A percentile compares a stretch with the other conserved stretches of the same genome.
Evolutionary conservation across 495 filamentous ascomycete species (phyloP).

Genomic region (Penicillium diatomitis): DNA sequence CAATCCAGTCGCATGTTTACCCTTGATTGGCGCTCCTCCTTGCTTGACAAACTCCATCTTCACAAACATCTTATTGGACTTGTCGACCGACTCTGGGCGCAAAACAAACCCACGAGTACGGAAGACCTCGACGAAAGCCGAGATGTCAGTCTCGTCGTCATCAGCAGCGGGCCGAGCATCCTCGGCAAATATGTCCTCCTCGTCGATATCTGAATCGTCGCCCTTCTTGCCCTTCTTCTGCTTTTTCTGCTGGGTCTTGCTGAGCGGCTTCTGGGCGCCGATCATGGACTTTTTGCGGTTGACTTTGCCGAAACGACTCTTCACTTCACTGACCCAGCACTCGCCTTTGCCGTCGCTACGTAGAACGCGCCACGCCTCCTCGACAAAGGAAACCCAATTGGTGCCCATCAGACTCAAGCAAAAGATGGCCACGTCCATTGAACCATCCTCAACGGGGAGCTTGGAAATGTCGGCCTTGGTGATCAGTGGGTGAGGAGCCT

Average conservation of each 20-base stretch:
- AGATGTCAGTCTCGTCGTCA: slow-evolving; percentile 67
- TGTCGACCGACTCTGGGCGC: slow-evolving; percentile 54
- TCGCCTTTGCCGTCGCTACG: slow-evolving; percentile 75
- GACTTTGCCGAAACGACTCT: slow-evolving; percentile 71
- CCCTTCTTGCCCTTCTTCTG: slow-evolving; percentile 29
- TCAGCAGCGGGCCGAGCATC: slow-evolving; percentile 30
- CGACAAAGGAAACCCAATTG: slow-evolving; percentile 92
- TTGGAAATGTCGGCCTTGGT: slow-evolving; percentile 82
- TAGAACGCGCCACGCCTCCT: slow-evolving; percentile 86
- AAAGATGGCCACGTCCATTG: slow-evolving; percentile 80
- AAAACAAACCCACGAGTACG: slow-evolving; percentile 69
- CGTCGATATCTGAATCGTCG: slow-evolving; percentile 33
- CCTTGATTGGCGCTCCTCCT: slow-evolving; percentile 50
- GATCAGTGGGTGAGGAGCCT: slow-evolving; percentile 56
- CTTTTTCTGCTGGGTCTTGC: slow-evolving; percentile 46
- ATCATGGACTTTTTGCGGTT: slow-evolving; percentile 44
- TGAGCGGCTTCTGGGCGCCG: slow-evolving; percentile 55
- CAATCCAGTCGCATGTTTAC: slow-evolving; percentile 50
- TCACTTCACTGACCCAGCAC: slow-evolving; percentile 94
- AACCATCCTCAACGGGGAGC: slow-evolving; percentile 60
- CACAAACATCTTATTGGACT: slow-evolving; percentile 96
- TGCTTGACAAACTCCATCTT: slow-evolving; percentile 88
- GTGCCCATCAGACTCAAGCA: slow-evolving; percentile 97
- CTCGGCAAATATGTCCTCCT: slow-evolving; percentile 39
- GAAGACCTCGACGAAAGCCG: slow-evolving; percentile 81